These are phyloP conservation scores for Exophiala alcalophila DNA, from an alignment of 2,329 filamentous ascomycete genomes.

Conservation along the genomic window DNA sequence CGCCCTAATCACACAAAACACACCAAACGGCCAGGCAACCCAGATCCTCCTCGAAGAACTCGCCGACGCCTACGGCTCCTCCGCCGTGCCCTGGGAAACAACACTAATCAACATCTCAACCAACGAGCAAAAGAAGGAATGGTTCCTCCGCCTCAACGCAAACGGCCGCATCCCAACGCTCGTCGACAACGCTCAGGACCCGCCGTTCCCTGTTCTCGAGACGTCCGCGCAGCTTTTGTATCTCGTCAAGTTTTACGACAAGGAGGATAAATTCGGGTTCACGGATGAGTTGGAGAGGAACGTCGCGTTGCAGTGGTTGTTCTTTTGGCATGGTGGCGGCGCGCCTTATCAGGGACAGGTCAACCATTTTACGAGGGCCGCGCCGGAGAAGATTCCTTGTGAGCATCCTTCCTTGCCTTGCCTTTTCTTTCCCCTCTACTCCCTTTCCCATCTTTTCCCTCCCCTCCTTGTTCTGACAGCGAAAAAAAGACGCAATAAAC, in stretches of 20 bases:
- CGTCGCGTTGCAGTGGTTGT: slow-evolving; percentile 52
- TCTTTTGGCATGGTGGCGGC: slow-evolving; percentile 47
- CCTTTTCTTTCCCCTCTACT: background rate
- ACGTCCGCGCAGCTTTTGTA: slow-evolving; percentile 55
- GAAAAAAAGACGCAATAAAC: slow-evolving; percentile 44
- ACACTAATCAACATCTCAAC: slow-evolving; percentile 51
- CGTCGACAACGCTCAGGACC: slow-evolving; percentile 49
- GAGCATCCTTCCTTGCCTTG: slow-evolving; percentile 19
- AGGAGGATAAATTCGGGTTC: slow-evolving; percentile 52
- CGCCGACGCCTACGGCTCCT: slow-evolving; percentile 48
- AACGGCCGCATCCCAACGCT: slow-evolving; percentile 48
- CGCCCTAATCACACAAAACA: slow-evolving; percentile 51
- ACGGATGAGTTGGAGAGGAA: slow-evolving; percentile 51
- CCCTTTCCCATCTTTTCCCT: background rate
- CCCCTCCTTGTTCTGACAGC: background rate
- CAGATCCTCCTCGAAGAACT: slow-evolving; percentile 57
- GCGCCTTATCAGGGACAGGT: slow-evolving; percentile 40
- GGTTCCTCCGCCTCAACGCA: slow-evolving; percentile 32
- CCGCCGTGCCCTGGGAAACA: slow-evolving; percentile 50
- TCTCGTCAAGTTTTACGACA: slow-evolving; percentile 50
- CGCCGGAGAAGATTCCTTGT: slow-evolving; percentile 48
- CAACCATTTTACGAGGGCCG: slow-evolving; percentile 46
- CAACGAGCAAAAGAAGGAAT: slow-evolving; percentile 57
- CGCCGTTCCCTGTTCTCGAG: slow-evolving; percentile 54
- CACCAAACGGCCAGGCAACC: slow-evolving; percentile 53